A percentile compares a stretch with the other conserved stretches of the same genome.
phyloP scores from a whole-genome alignment of 2,329 filamentous ascomycete genomes.

The Diaporthe batatas region DNA sequence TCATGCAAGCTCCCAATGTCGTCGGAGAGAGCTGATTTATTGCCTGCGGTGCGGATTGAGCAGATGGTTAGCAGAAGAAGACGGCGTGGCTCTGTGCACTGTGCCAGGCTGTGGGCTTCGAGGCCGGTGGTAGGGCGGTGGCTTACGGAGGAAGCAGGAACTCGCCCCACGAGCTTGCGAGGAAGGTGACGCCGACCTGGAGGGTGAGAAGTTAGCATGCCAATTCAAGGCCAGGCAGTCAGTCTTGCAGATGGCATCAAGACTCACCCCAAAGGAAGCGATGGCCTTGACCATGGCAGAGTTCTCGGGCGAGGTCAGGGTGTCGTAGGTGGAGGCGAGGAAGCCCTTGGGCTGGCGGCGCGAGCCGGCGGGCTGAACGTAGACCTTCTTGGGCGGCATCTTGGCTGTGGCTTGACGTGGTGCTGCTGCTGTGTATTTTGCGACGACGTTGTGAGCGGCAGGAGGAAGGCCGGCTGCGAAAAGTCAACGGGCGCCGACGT shows the following conservation, averaged over 20 bases:
- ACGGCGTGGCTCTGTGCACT: not conserved
- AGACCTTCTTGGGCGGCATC: constrained; percentile 75
- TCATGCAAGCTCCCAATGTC: not conserved
- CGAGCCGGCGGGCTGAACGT: constrained; percentile 61
- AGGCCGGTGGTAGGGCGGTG: not conserved
- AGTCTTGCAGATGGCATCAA: not conserved
- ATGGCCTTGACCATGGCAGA: constrained; percentile 73
- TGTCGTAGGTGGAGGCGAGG: constrained; percentile 66
- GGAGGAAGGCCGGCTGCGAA: constrained; percentile 15
- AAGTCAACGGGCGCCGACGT: constrained; percentile 38
- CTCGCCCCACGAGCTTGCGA: constrained; percentile 71
- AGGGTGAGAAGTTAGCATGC: not conserved
- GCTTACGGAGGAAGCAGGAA: constrained; percentile 65
- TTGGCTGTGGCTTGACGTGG: constrained; percentile 44
- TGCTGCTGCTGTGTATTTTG: constrained; percentile 41
- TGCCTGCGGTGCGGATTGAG: not conserved
- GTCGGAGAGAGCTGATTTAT: not conserved
- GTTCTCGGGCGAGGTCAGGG: constrained; percentile 73
- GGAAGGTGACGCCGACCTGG: constrained; percentile 70
- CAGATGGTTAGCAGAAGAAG: not conserved
- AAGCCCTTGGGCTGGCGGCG: constrained; percentile 63
- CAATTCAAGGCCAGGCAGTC: not conserved
- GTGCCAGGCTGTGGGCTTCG: not conserved
- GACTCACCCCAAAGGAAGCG: constrained; percentile 69
- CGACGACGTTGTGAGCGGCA: constrained; percentile 8